Evolutionary conservation across 768 basidiomycete genomes (phyloP).

Genomic region (Rhizopogon sp.): DNA sequence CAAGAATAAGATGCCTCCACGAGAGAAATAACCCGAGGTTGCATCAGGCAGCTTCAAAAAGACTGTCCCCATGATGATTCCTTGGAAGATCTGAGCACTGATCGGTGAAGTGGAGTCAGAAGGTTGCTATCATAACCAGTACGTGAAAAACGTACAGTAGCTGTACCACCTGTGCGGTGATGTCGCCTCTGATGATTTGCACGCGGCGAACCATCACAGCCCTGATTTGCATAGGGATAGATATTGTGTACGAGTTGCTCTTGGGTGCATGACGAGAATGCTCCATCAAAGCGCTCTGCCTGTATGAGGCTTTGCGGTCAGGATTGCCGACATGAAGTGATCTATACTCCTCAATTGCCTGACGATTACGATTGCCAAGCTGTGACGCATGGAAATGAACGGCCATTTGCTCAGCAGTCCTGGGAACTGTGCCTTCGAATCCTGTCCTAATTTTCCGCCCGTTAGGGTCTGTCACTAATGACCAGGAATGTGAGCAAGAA

Average conservation of each 20-base stretch:
- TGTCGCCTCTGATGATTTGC: conserved; percentile 40
- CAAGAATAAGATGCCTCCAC: conserved; percentile 78
- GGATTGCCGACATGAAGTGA: conserved; percentile 39
- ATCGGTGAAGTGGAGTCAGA: conserved; percentile 6
- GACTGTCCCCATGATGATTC: conserved; percentile 26
- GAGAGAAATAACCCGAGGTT: conserved; percentile 38
- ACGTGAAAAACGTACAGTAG: conserved; percentile 23
- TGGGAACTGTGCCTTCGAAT: conserved; percentile 37
- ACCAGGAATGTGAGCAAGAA: neutral
- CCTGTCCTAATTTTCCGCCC: conserved; percentile 47
- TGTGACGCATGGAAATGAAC: conserved; percentile 38
- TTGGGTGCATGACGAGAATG: conserved; percentile 41
- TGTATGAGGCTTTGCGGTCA: conserved; percentile 39
- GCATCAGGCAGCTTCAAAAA: conserved; percentile 34
- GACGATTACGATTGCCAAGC: conserved; percentile 35
- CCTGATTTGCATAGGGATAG: conserved; percentile 38
- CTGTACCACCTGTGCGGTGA: conserved; percentile 28
- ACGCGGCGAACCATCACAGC: conserved; percentile 41
- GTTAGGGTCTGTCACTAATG: conserved; percentile 51
- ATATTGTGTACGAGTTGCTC: conserved; percentile 40
- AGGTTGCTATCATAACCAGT: conserved; percentile 9
- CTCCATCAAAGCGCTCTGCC: conserved; percentile 43
- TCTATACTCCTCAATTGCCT: conserved; percentile 43
- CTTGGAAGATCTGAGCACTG: conserved; percentile 31
- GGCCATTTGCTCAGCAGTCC: conserved; percentile 55